A percentile compares a stretch with the other conserved stretches of the same genome.
These are phyloP conservation scores for Cercospora sp. DNA, from an alignment of 2,329 filamentous ascomycete genomes.

Conservation along the genomic window DNA sequence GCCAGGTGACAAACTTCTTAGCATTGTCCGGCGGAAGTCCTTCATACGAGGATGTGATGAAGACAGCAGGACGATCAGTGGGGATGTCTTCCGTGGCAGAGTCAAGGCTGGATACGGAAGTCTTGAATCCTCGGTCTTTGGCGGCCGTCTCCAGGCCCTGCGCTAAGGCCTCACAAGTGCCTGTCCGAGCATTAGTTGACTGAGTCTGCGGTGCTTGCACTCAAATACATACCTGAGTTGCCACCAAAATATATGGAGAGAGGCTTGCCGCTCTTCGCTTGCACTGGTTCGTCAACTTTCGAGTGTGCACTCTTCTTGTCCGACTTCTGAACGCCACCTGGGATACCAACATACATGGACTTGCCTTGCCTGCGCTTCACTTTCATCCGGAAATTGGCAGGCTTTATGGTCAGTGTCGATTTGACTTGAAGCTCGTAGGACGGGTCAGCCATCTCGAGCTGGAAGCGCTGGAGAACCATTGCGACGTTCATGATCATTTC, in stretches of 20 bases:
- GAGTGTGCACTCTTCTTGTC: not conserved
- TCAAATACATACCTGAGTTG: constrained; percentile 7
- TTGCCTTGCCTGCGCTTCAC: constrained; percentile 22
- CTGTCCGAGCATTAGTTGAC: not conserved
- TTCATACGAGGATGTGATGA: constrained; percentile 47
- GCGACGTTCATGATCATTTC: constrained; percentile 51
- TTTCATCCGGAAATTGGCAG: constrained; percentile 43
- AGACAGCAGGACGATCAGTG: constrained; percentile 41
- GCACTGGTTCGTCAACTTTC: not conserved
- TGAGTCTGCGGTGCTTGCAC: not conserved
- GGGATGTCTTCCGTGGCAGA: constrained; percentile 31
- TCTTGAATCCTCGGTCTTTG: constrained; percentile 40
- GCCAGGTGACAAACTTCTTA: constrained; percentile 45
- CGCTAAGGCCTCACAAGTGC: constrained; percentile 45
- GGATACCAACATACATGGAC: constrained; percentile 8
- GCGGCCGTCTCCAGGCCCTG: constrained; percentile 42
- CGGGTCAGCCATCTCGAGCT: constrained; percentile 46
- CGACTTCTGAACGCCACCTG: constrained; percentile 5
- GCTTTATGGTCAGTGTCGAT: constrained; percentile 50
- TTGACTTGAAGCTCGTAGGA: constrained; percentile 47
- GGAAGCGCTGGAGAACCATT: constrained; percentile 49
- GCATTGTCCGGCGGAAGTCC: constrained; percentile 48
- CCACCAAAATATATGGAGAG: constrained; percentile 15
- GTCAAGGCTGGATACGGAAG: constrained; percentile 41
- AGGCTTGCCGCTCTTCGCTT: constrained; percentile 3